Conservation (phyloP, 202 grass and related monocot species). For the Musa balbisiana region DNA sequence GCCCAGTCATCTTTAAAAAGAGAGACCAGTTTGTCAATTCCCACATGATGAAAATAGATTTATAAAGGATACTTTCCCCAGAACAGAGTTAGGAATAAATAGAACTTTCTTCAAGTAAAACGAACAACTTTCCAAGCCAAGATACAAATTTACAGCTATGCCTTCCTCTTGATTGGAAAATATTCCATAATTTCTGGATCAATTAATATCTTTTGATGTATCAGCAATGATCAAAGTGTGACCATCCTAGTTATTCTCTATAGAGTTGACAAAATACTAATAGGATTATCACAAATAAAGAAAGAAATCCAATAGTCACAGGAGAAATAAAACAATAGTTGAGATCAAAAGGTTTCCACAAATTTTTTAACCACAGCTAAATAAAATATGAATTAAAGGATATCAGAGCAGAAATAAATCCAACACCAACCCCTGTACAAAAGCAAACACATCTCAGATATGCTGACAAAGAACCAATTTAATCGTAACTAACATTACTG, state of each 20-base stretch:
- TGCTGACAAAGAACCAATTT: constrained; percentile 2
- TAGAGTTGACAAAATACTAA: too few relatives aligned
- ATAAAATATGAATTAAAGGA: constrained; percentile 32
- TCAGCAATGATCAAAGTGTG: too few relatives aligned
- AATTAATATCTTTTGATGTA: too few relatives aligned
- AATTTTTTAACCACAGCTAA: not conserved
- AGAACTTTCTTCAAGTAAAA: not conserved
- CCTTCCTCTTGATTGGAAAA: too few relatives aligned
- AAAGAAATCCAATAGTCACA: not conserved
- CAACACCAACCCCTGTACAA: constrained; percentile 83
- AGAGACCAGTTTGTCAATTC: not conserved
- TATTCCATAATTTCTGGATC: too few relatives aligned
- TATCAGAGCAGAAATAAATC: constrained; percentile 99
- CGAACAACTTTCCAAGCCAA: not conserved
- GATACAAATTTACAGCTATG: not conserved
- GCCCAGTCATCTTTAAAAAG: too few relatives aligned
- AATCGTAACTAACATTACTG: not conserved
- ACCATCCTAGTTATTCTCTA: not conserved
- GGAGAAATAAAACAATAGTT: not conserved
- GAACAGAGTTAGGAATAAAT: not conserved
- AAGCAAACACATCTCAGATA: not conserved
- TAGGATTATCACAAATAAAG: too few relatives aligned
- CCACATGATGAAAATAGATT: not conserved
- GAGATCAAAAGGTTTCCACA: not conserved
- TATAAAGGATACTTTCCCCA: not conserved